Conservation (phyloP, 2,329 filamentous ascomycete species). For the Cytospora chrysosperma region DNA sequence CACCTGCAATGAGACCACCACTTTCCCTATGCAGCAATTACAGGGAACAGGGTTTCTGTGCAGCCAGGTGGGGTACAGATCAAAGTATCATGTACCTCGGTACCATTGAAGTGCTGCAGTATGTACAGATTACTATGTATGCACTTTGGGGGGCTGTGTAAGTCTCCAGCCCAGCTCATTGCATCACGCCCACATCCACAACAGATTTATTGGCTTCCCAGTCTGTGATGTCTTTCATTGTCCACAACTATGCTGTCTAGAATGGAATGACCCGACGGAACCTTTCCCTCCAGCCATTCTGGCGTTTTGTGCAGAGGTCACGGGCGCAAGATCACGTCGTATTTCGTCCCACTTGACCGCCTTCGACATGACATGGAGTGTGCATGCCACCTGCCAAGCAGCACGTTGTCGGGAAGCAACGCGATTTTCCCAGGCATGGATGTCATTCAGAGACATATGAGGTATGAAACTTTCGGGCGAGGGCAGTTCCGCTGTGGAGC, state of each 20-base stretch:
- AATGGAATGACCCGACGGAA: background rate
- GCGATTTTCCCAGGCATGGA: background rate
- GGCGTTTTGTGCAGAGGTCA: background rate
- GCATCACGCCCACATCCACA: too few relatives aligned
- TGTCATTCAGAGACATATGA: background rate
- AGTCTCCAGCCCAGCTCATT: too few relatives aligned
- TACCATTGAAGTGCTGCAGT: too few relatives aligned
- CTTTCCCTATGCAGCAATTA: slow-evolving; percentile 16
- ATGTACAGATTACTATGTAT: too few relatives aligned
- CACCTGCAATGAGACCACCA: background rate
- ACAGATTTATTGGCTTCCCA: too few relatives aligned
- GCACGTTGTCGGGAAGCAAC: background rate
- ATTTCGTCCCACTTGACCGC: background rate
- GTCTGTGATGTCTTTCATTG: too few relatives aligned
- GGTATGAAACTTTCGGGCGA: background rate
- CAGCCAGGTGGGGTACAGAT: background rate
- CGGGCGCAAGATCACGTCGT: background rate
- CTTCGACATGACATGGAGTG: background rate
- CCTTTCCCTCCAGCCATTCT: background rate
- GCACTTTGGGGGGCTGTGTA: too few relatives aligned
- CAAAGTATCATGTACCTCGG: too few relatives aligned
- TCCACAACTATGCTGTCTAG: background rate
- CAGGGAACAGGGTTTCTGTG: slow-evolving; percentile 2
- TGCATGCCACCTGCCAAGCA: background rate
- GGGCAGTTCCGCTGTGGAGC: background rate